Conservation (phyloP, 2,329 filamentous ascomycete species). For the Fulvia fulva region DNA sequence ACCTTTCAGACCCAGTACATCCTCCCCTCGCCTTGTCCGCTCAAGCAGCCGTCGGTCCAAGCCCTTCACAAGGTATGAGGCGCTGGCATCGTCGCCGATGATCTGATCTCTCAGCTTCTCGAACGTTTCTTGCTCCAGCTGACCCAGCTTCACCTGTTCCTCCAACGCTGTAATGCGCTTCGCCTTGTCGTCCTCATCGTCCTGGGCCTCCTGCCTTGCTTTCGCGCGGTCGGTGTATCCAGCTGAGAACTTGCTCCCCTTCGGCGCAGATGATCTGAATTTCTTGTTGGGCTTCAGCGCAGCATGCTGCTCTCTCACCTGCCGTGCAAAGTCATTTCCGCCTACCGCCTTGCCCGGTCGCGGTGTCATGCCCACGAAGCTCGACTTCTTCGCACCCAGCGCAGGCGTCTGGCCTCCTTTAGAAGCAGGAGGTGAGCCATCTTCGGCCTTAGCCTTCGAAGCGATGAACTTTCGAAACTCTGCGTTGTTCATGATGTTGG, state of each 20-base stretch:
- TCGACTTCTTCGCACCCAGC: slow-evolving; percentile 31
- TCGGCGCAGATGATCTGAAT: slow-evolving; percentile 71
- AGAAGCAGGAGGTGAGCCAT: slow-evolving; percentile 34
- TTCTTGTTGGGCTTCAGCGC: slow-evolving; percentile 56
- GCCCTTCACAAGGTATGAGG: slow-evolving; percentile 87
- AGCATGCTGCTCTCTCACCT: slow-evolving; percentile 70
- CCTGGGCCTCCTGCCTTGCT: slow-evolving; percentile 49
- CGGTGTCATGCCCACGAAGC: slow-evolving; percentile 83
- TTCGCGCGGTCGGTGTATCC: slow-evolving; percentile 83
- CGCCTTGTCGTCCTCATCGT: slow-evolving; percentile 55
- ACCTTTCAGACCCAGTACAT: slow-evolving; percentile 42
- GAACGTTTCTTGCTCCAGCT: slow-evolving; percentile 78
- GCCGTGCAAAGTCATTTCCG: slow-evolving; percentile 72
- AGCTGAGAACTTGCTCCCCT: slow-evolving; percentile 71
- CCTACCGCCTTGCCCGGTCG: slow-evolving; percentile 57
- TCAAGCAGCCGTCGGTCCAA: slow-evolving; percentile 79
- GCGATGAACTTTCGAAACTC: slow-evolving; percentile 80
- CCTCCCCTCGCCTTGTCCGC: slow-evolving; percentile 63
- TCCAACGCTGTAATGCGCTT: slow-evolving; percentile 73
- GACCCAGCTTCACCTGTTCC: slow-evolving; percentile 73
- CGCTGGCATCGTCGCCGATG: slow-evolving; percentile 72
- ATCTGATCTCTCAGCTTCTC: slow-evolving; percentile 71
- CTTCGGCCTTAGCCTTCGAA: slow-evolving; percentile 44
- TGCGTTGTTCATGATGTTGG: slow-evolving; percentile 76
- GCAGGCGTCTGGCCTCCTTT: slow-evolving; percentile 5